These are phyloP conservation scores for Tetramitus jugosus DNA, from an alignment of 208 protist genomes.

Conservation along the genomic window DNA sequence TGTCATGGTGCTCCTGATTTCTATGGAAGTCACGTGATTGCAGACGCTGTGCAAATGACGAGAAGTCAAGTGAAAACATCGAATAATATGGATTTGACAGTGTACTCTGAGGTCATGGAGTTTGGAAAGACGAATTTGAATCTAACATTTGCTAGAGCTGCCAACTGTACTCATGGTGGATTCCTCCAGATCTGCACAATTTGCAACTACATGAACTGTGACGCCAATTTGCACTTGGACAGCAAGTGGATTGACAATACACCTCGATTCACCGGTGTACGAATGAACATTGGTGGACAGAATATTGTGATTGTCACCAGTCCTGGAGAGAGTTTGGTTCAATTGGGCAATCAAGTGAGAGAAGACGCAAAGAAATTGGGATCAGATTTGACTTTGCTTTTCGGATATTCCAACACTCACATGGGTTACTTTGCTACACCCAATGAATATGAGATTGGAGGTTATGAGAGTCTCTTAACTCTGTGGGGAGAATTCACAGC, in stretches of 20 bases:
- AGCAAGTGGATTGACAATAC: conserved; percentile 31
- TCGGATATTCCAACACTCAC: conserved; percentile 34
- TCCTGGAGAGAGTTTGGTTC: conserved; percentile 31
- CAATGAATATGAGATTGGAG: conserved; percentile 34
- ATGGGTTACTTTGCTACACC: conserved; percentile 30
- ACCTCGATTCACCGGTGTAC: conserved; percentile 31
- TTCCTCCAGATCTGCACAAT: conserved; percentile 33
- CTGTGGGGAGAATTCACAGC: conserved; percentile 26
- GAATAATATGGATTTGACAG: conserved; percentile 4
- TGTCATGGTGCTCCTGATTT: conserved; percentile 28
- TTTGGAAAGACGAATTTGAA: conserved; percentile 37
- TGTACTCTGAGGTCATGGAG: conserved; percentile 4
- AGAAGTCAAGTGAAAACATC: background rate
- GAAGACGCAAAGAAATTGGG: conserved; percentile 1
- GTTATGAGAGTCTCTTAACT: conserved; percentile 33
- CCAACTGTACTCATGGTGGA: conserved; percentile 29
- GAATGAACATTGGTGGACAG: conserved; percentile 14
- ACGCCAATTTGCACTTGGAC: conserved; percentile 27
- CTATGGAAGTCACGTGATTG: conserved; percentile 16
- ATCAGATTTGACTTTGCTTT: background rate
- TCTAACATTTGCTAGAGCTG: conserved; percentile 25
- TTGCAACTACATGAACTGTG: conserved; percentile 24
- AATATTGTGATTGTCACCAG: conserved; percentile 28
- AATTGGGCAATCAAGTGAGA: conserved; percentile 26
- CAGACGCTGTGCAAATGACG: background rate